Evolutionary conservation across 176 grass and related monocot genomes (phyloP).

Genomic region (Sorghum bicolor): Sorghum_bicolor_NCBIv3 NC_012872.2:16229501-16230000

Average conservation of each 20-base stretch:
- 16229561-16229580: slow-evolving; percentile 68
- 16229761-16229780: neutral
- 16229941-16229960: slow-evolving; percentile 13
- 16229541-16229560: slow-evolving; percentile 30
- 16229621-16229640: slow-evolving; percentile 40
- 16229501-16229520: slow-evolving; percentile 32
- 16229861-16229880: slow-evolving; percentile 85
- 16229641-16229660: neutral
- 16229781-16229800: neutral
- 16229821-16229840: slow-evolving; percentile 90
- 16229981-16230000: slow-evolving; percentile 90
- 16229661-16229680: neutral
- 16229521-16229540: neutral
- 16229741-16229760: neutral
- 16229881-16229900: neutral
- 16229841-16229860: slow-evolving; percentile 66
- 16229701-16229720: neutral
- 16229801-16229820: slow-evolving; percentile 25
- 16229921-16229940: neutral
- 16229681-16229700: neutral
- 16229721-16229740: neutral
- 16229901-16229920: neutral
- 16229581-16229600: slow-evolving; percentile 98
- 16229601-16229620: slow-evolving; percentile 97
- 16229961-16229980: slow-evolving; percentile 71